Evolutionary conservation across 306 rosid genomes (phyloP).

Genomic region (Alnus rubra): DNA sequence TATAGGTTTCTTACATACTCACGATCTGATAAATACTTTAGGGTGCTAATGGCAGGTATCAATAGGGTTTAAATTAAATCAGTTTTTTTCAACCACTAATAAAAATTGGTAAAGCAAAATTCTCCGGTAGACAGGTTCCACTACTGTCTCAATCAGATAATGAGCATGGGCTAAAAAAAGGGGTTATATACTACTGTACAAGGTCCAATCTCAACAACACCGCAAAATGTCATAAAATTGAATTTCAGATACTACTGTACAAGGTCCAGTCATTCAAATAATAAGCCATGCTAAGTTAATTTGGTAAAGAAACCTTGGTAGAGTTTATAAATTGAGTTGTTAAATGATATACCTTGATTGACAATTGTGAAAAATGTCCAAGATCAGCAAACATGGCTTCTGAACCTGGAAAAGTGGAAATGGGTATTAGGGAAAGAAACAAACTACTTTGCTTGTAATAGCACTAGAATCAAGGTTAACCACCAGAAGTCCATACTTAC

Average conservation of each 20-base stretch:
- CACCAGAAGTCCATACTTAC: slow-evolving; percentile 39
- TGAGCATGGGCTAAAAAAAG: not conserved
- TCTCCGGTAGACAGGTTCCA: not conserved
- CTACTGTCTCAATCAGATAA: not conserved
- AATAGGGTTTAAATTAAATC: not conserved
- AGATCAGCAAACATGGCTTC: slow-evolving; percentile 99
- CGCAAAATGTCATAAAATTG: not conserved
- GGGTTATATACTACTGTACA: too few relatives aligned
- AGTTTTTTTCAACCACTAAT: not conserved
- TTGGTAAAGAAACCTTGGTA: not conserved
- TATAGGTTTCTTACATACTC: not conserved
- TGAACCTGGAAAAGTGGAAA: slow-evolving; percentile 55
- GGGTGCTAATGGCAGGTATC: not conserved
- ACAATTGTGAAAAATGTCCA: slow-evolving; percentile 88
- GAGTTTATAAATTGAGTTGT: not conserved
- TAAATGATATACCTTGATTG: slow-evolving; percentile 67
- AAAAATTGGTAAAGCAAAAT: not conserved
- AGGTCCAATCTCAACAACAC: slow-evolving; percentile 2
- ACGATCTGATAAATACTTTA: not conserved
- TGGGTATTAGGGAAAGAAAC: slow-evolving; percentile 21
- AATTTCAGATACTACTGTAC: not conserved
- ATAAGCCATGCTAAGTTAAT: slow-evolving; percentile 7
- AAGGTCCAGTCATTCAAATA: not conserved
- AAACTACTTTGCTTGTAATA: slow-evolving; percentile 10
- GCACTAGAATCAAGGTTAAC: slow-evolving; percentile 21